Conservation (phyloP, 2,329 filamentous ascomycete genomes). For the Alternaria gansuensis region DNA sequence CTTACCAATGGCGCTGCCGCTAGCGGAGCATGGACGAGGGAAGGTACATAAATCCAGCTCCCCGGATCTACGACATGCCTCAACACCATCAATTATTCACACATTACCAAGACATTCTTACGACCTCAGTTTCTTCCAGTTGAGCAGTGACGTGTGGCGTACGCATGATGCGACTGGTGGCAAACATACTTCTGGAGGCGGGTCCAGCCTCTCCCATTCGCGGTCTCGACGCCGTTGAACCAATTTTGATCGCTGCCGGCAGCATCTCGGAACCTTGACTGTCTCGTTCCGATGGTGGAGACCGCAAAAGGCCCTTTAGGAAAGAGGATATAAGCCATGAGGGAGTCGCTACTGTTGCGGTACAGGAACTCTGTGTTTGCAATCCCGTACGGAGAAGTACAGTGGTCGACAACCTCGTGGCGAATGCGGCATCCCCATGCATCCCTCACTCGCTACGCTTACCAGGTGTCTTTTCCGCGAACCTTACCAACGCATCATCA, state of each 20-base stretch:
- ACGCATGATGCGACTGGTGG: constrained; percentile 19
- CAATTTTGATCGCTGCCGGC: constrained; percentile 32
- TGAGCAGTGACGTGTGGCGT: constrained; percentile 29
- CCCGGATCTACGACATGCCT: constrained; percentile 20
- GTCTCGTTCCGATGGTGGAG: constrained; percentile 29
- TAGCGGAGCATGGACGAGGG: constrained; percentile 15
- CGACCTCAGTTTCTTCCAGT: neutral
- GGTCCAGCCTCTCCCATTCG: constrained; percentile 37
- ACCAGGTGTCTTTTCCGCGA: constrained; percentile 18
- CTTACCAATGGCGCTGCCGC: constrained; percentile 20
- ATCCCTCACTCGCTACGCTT: constrained; percentile 28
- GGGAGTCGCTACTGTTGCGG: constrained; percentile 27
- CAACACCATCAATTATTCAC: constrained; percentile 16
- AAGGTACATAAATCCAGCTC: constrained; percentile 13
- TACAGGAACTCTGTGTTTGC: constrained; percentile 10
- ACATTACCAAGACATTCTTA: neutral
- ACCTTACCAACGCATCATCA: constrained; percentile 18
- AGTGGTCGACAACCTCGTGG: constrained; percentile 23
- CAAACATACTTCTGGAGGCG: constrained; percentile 23
- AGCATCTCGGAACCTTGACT: constrained; percentile 37
- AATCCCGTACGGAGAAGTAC: constrained; percentile 16
- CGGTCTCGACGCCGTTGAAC: constrained; percentile 25
- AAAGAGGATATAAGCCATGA: constrained; percentile 40
- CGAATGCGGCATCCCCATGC: constrained; percentile 28
- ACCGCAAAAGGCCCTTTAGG: constrained; percentile 50